Evolutionary conservation across 1,284 basidiomycete species (phyloP).

Genomic region (Albatrellus sp.): DNA sequence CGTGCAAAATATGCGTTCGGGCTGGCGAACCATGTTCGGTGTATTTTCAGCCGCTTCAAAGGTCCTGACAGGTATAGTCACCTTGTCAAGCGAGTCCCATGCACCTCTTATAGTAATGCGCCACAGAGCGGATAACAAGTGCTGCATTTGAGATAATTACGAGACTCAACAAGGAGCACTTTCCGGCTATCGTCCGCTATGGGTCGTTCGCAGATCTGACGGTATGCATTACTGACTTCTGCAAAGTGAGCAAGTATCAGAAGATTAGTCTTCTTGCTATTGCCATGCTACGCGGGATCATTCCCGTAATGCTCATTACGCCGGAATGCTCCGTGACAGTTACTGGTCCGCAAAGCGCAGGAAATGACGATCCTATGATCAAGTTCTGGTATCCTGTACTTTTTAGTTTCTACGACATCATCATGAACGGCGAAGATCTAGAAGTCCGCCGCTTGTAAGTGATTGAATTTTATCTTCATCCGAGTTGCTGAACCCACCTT

Average conservation of each 20-base stretch:
- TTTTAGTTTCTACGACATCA: slow-evolving; percentile 97
- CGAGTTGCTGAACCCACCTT: slow-evolving; percentile 2
- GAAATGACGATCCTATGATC: slow-evolving; percentile 76
- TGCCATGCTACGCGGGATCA: slow-evolving; percentile 87
- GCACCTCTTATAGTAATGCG: neutral
- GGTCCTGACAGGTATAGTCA: slow-evolving; percentile 65
- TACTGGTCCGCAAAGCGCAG: slow-evolving; percentile 21
- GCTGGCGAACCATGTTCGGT: slow-evolving; percentile 98
- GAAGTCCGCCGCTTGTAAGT: slow-evolving; percentile 92
- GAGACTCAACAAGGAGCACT: slow-evolving; percentile 83
- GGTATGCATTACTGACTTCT: slow-evolving; percentile 97
- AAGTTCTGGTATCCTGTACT: slow-evolving; percentile 96
- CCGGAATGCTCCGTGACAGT: slow-evolving; percentile 65
- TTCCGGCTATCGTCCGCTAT: slow-evolving; percentile 81
- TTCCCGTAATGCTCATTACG: slow-evolving; percentile 81
- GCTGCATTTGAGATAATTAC: slow-evolving; percentile 97
- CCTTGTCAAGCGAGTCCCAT: neutral
- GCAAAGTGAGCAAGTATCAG: slow-evolving; percentile 98
- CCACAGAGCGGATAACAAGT: slow-evolving; percentile 76
- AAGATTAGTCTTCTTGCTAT: slow-evolving; percentile 96
- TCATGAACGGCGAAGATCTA: slow-evolving; percentile 99
- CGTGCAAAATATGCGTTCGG: slow-evolving; percentile 91
- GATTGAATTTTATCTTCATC: neutral
- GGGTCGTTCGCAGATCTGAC: slow-evolving; percentile 95
- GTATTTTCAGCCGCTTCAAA: slow-evolving; percentile 95